Percentiles rank a stretch among this genome's conserved stretches.
Conservation (phyloP, 2,329 filamentous ascomycete species). For the Fusarium luffae region DNA sequence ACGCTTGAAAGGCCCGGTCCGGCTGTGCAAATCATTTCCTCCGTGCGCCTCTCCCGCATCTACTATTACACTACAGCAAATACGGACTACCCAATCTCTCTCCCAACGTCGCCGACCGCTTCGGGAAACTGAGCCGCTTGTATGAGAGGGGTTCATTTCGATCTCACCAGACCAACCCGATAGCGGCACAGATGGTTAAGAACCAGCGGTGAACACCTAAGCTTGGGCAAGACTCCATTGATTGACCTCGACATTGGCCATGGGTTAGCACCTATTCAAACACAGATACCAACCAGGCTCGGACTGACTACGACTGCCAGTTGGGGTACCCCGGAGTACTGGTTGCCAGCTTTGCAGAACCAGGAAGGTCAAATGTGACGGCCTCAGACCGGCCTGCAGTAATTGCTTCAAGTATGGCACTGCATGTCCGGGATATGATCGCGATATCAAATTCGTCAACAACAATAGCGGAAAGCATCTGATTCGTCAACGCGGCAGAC, state of each 20-base stretch:
- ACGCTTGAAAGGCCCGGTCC: slow-evolving; percentile 15
- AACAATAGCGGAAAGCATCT: slow-evolving; percentile 50
- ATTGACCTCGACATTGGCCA: slow-evolving; percentile 24
- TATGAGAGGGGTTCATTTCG: slow-evolving; percentile 33
- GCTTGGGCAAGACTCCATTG: slow-evolving; percentile 2
- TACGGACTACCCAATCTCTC: slow-evolving; percentile 14
- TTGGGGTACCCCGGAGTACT: slow-evolving; percentile 53
- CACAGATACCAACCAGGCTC: neutral
- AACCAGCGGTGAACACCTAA: slow-evolving; percentile 42
- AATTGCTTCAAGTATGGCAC: slow-evolving; percentile 55
- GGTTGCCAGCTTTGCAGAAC: slow-evolving; percentile 55
- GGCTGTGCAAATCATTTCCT: slow-evolving; percentile 28
- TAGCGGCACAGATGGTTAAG: slow-evolving; percentile 30
- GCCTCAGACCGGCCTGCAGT: slow-evolving; percentile 54
- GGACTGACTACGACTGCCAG: slow-evolving; percentile 24
- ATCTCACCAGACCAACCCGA: slow-evolving; percentile 34
- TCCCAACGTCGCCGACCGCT: slow-evolving; percentile 23
- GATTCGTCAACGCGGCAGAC: slow-evolving; percentile 48
- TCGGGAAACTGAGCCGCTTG: slow-evolving; percentile 36
- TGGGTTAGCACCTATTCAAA: slow-evolving; percentile 35
- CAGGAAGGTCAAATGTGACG: slow-evolving; percentile 59
- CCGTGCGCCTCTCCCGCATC: slow-evolving; percentile 7
- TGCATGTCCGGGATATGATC: slow-evolving; percentile 55
- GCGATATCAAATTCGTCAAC: slow-evolving; percentile 53
- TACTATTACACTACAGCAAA: slow-evolving; percentile 7